A percentile compares a stretch with the other conserved stretches of the same genome.
Evolutionary conservation across 2,329 filamentous ascomycete species (phyloP).

Genomic region (Penicillium sclerotiorum): DNA sequence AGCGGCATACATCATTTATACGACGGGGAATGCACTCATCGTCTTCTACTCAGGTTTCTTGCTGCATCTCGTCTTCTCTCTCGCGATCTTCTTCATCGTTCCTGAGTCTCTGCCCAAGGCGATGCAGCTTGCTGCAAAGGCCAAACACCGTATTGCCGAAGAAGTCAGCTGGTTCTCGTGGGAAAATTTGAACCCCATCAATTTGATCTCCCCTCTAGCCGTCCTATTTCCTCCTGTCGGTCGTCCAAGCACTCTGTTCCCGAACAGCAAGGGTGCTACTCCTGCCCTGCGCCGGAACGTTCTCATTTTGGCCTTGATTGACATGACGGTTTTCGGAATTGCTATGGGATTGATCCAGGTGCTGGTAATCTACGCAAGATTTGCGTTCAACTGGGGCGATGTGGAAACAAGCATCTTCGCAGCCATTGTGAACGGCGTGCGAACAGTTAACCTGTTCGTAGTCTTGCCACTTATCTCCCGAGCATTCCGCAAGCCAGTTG

Average conservation of each 20-base stretch:
- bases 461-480: constrained; percentile 78
- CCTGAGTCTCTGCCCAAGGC: constrained; percentile 82
- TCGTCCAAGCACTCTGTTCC: constrained; percentile 30
- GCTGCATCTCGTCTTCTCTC: constrained; percentile 73
- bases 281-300: constrained; percentile 73
- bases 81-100: constrained; percentile 69
- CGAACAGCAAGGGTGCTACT: constrained; percentile 60
- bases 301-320: constrained; percentile 75
- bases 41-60: constrained; percentile 81
- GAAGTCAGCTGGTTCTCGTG: constrained; percentile 35
- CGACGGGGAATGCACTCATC: constrained; percentile 72
- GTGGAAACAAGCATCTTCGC: constrained; percentile 80
- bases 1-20: constrained; percentile 76
- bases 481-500: constrained; percentile 60
- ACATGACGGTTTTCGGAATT: constrained; percentile 79
- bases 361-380: constrained; percentile 79
- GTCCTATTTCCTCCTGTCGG: constrained; percentile 69
- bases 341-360: constrained; percentile 81
- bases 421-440: constrained; percentile 73
- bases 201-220: constrained; percentile 75
- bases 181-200: constrained; percentile 52
- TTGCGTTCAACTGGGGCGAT: constrained; percentile 79
- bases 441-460: constrained; percentile 74
- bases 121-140: constrained; percentile 69
- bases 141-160: constrained; percentile 59